Evolutionary conservation across 2,329 filamentous ascomycete species (phyloP), one percentile per base, ranked within the genome.

Genomic region (Colletotrichum graminicola): DNA sequence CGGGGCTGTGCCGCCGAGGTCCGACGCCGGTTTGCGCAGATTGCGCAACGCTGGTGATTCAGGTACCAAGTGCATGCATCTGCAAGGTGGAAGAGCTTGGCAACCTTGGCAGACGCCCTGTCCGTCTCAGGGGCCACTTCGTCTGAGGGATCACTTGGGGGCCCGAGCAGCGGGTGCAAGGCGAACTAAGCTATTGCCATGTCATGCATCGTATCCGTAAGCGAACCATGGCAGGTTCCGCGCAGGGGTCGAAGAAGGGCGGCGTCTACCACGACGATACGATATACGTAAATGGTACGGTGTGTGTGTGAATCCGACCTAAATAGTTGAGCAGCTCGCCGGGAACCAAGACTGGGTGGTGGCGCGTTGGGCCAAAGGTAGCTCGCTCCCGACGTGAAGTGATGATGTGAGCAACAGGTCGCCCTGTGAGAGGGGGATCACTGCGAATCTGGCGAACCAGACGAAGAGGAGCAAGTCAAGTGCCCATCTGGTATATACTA

Each of bases 71-170:
- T 66, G 62, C 66, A 60, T 65, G 54, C 54, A 52, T 52, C 45
- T 54, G 61, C 67, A 62, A 29, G 56, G 23, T 32, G 63, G 60
- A 51, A 39, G 49, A 61, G 12, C 11, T 67, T 29, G 21, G 26
- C 51, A 51, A 56, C n/a, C 63, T 71, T 67, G 56, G 63, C 67
- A 47, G 56, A 43, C 14, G 55, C 63, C 63, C 63, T 45, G 51
- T 47, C n/a, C 56, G 32, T 16, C 34, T 21, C 63, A 16, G 36
- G 36, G 64, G 67, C 26, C 56, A 45, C 43, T 55, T 41, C 34
- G 23, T 63, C 23, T 3, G 26, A 5, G 23, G 56, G 45, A 60
- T 49, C 62, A 14, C 45, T 43, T 14, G n/a, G 62, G 14, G 29
- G 47, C 52, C 63, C 26, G 49, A 62, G 63, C 67, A 34, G 43